Conservation (phyloP, 768 basidiomycete species). For the Tricholoma bakamatsutake region DNA sequence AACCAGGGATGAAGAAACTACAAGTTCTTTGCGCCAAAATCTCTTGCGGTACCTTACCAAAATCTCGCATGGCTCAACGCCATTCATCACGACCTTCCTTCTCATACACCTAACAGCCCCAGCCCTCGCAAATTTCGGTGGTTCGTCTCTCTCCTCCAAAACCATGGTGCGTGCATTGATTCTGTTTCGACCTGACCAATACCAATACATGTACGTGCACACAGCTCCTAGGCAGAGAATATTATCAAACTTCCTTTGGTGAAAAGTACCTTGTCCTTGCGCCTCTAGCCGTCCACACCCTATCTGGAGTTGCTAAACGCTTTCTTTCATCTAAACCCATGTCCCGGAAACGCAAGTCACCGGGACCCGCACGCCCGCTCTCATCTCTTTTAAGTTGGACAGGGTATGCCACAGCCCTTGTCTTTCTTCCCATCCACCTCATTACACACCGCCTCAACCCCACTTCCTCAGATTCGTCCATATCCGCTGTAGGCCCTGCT, state of each 20-base stretch:
- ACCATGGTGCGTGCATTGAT: slow-evolving; percentile 53
- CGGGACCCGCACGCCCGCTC: slow-evolving; percentile 23
- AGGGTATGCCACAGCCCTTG: slow-evolving; percentile 51
- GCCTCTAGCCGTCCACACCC: slow-evolving; percentile 61
- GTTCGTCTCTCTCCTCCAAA: slow-evolving; percentile 60
- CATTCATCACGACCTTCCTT: slow-evolving; percentile 74
- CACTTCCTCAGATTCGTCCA: slow-evolving; percentile 37
- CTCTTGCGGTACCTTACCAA: slow-evolving; percentile 38
- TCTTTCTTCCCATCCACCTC: slow-evolving; percentile 67
- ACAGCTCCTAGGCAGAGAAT: slow-evolving; percentile 78
- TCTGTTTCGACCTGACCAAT: neutral
- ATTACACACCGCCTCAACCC: slow-evolving; percentile 61
- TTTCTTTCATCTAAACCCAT: slow-evolving; percentile 29
- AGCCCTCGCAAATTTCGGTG: slow-evolving; percentile 62
- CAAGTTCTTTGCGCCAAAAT: slow-evolving; percentile 6
- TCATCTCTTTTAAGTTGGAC: slow-evolving; percentile 48
- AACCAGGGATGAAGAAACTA: neutral
- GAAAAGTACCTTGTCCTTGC: slow-evolving; percentile 64
- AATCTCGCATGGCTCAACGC: slow-evolving; percentile 61
- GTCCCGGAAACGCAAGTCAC: slow-evolving; percentile 18
- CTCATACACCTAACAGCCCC: slow-evolving; percentile 79
- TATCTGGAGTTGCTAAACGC: slow-evolving; percentile 56
- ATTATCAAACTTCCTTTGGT: slow-evolving; percentile 69
- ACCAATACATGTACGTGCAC: neutral
- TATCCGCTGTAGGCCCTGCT: slow-evolving; percentile 57